Conservation (phyloP, 2,329 filamentous ascomycete genomes). For the Pseudophaeomoniella oleicola region DNA sequence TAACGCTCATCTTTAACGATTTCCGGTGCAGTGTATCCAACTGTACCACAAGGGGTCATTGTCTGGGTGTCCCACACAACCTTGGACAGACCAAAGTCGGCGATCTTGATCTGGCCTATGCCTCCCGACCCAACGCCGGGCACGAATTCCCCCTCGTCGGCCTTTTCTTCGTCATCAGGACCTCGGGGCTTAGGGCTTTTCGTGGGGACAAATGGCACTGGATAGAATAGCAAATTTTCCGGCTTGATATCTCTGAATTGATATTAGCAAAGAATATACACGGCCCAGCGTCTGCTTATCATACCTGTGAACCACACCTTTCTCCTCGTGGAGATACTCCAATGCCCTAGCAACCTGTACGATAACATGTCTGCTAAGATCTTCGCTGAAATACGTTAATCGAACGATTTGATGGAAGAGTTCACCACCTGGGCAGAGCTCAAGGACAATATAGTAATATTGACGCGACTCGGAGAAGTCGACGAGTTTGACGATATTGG, state of each 20-base stretch:
- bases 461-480: slow-evolving; percentile 88
- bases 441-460: slow-evolving; percentile 95
- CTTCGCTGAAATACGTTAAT: slow-evolving; percentile 95
- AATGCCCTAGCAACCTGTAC: slow-evolving; percentile 87
- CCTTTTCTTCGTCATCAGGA: slow-evolving; percentile 91
- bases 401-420: slow-evolving; percentile 97
- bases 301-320: slow-evolving; percentile 92
- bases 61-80: slow-evolving; percentile 97
- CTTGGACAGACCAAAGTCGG: slow-evolving; percentile 94
- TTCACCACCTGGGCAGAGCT: slow-evolving; percentile 88
- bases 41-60: slow-evolving; percentile 98
- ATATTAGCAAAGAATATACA: not conserved
- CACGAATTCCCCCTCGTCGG: slow-evolving; percentile 87
- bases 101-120: slow-evolving; percentile 92
- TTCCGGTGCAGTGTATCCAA: slow-evolving; percentile 97
- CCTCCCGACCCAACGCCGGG: slow-evolving; percentile 70
- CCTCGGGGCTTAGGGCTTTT: slow-evolving; percentile 66
- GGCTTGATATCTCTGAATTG: slow-evolving; percentile 80
- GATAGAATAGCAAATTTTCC: slow-evolving; percentile 84
- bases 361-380: slow-evolving; percentile 88
- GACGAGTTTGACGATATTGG: slow-evolving; percentile 86
- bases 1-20: slow-evolving; percentile 99
- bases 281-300: slow-evolving; percentile 20
- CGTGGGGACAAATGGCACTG: slow-evolving; percentile 65
- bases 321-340: slow-evolving; percentile 86